Base-by-base conservation (phyloP, 306 rosid species). In the Ceratonia siliqua region DNA sequence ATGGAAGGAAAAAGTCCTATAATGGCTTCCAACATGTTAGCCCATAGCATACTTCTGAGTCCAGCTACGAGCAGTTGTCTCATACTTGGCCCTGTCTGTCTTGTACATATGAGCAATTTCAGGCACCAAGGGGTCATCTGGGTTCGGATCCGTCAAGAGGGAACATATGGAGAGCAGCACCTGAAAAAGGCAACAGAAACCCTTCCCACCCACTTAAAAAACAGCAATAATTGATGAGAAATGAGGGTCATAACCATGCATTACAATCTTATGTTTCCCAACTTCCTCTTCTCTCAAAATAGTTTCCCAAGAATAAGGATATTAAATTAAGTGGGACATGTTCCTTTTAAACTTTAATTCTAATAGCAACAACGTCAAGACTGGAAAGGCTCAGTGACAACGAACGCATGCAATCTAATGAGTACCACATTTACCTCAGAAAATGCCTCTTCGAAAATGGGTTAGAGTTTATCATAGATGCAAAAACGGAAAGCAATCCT, bases 1-100 rank as follows among this genome's bases (percentile, higher is more conserved):
- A 84, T 66, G 58, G 82, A 55, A 81, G 74, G 77, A 62, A 55
- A 65, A 14, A 35, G 79, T 76, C 70, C 73, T 63, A 67, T 49
- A 20, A 59, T 11, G 75, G 45, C 43, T 36, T 53, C 72, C 78
- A 78, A 82, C 81, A 72, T 33, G 33, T 81, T 86, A 91, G 75
- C 95, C 95, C 97, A 91, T 91, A 11, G 97, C 97, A 74, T 91
- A 91, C 84, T 91, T 91, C 87, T 89, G 91, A 78, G 91, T 91
- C 90, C 95, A 91, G 95, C 93, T 91, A 92, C 95, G 79, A 27
- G 97, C 90, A 15, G 97, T 89, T 3, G 95, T 87, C 90, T 91
- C 97, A n/a, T 91, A 87, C 89, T 89, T 91, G 71, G 90, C 76
- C 71, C 85, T 69, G 84, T 91, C 93, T 56, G 87, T 86, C 91